A percentile compares a stretch with the other conserved stretches of the same genome.
Evolutionary conservation across 2,329 filamentous ascomycete species (phyloP).

Genomic region (Cladobotryum protrusum): DNA sequence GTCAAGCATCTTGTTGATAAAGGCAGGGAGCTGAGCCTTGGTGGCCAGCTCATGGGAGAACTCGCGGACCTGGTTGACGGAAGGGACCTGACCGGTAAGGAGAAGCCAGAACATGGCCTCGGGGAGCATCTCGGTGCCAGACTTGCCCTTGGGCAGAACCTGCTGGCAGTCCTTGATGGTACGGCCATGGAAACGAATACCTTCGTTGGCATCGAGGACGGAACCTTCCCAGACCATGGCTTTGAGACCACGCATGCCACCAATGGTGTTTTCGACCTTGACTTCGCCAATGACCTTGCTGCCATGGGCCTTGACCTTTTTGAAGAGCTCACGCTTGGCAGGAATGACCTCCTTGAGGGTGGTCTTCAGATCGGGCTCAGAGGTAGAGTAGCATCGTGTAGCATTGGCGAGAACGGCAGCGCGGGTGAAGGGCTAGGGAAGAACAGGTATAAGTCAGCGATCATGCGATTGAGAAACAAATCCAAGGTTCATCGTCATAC

Average conservation of each 20-base stretch:
- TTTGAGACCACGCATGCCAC: constrained; percentile 95
- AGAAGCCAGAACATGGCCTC: constrained; percentile 99
- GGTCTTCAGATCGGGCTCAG: constrained; percentile 85
- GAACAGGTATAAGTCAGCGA: background rate
- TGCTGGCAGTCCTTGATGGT: constrained; percentile 98
- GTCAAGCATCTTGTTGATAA: constrained; percentile 83
- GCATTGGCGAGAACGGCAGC: constrained; percentile 24
- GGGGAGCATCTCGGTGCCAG: constrained; percentile 93
- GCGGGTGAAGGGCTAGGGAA: constrained; percentile 25
- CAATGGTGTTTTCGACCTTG: constrained; percentile 88
- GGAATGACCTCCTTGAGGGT: constrained; percentile 80
- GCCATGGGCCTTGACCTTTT: constrained; percentile 82
- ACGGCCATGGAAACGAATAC: constrained; percentile 94
- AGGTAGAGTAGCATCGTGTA: constrained; percentile 60
- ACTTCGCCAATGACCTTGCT: constrained; percentile 84
- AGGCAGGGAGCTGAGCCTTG: constrained; percentile 73
- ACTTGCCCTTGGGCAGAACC: constrained; percentile 84
- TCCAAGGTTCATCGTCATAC: constrained; percentile 36
- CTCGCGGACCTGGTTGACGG: constrained; percentile 69
- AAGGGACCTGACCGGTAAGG: constrained; percentile 86
- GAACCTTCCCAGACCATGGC: constrained; percentile 99
- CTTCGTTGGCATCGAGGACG: constrained; percentile 91
- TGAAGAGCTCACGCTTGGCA: constrained; percentile 85
- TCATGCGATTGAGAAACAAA: background rate
- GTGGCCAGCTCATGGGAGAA: constrained; percentile 84